These are phyloP conservation scores for Pseudocercospora ulei DNA, from an alignment of 2,329 filamentous ascomycete genomes.

Conservation along the genomic window DNA sequence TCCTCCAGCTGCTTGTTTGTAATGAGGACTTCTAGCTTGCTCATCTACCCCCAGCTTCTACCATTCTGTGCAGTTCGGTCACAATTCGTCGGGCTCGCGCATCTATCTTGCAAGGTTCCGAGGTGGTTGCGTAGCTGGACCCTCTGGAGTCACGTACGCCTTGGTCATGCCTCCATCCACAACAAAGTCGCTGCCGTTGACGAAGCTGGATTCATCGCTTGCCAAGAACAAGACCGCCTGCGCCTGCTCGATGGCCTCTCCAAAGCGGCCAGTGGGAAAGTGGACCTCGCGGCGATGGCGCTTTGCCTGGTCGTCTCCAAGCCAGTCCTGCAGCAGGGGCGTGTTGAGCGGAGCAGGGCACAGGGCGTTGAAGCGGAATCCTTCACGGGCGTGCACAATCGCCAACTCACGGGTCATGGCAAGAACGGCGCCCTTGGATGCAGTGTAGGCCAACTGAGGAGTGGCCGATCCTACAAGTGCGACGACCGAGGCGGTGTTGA, in stretches of 20 bases:
- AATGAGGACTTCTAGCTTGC: too few relatives aligned
- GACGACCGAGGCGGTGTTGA: constrained; percentile 87
- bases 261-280: constrained; percentile 79
- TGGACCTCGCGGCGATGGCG: constrained; percentile 74
- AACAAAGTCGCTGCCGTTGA: constrained; percentile 84
- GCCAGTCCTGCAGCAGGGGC: constrained; percentile 82
- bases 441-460: constrained; percentile 84
- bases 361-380: constrained; percentile 79
- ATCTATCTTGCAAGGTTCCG: constrained; percentile 30
- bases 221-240: constrained; percentile 81
- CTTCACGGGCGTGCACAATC: constrained; percentile 82
- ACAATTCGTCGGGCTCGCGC: too few relatives aligned
- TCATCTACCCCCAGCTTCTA: too few relatives aligned
- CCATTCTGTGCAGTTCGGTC: too few relatives aligned
- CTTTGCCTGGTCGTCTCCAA: constrained; percentile 77
- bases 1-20: too few relatives aligned
- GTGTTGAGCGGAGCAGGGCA: constrained; percentile 91
- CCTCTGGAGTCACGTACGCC: constrained; percentile 63
- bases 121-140: constrained; percentile 47
- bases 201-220: constrained; percentile 78
- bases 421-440: constrained; percentile 84
- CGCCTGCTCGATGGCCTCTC: constrained; percentile 88
- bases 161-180: constrained; percentile 94
- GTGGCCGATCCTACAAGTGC: constrained; percentile 79
- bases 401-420: constrained; percentile 83